Evolutionary conservation across 1,284 basidiomycete species (phyloP), one percentile per base, ranked within the genome.

Genomic region (Puccinia triticina): DNA sequence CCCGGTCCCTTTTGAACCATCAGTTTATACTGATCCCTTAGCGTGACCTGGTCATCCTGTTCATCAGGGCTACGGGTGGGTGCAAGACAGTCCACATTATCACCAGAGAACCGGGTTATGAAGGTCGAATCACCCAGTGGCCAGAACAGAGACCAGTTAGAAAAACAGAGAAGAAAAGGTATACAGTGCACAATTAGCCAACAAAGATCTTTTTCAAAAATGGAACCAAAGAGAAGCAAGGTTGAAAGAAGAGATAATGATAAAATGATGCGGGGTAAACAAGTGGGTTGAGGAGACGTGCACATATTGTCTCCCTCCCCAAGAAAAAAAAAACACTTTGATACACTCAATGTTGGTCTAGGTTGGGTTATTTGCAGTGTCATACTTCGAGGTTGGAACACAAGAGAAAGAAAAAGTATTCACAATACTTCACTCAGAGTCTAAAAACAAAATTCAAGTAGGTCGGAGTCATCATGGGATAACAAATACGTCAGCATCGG

Each of bases 351-450:
- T 10, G n/a, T 66, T 29, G 21, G 21, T 66, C 26, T 66, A 40
- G 2, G 34, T 34, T 32, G 3, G 29, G 16, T 61, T 5, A 10
- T 16, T 61, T 32, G 59, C 10, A 61, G 12, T 34, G 26, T 34
- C 59, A 61, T 61, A 61, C 29, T 61, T 61, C 3, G 40, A 43
- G 18, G 46, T 69, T 43, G 43, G 16, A 53, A 34, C 26, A 71
- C 18, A 48, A 66, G 40, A 66, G 64, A 12, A 66, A 40, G 23
- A 43, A 71, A 71, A 71, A 29, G 69, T 46, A 71, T 48, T 80
- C 48, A 81, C 79, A 81, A 81, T 59, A 81, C 79, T 66, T 81
- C 79, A 81, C 79, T 81, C 46, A 81, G 64, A 50, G 79, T 81
- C 79, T 81, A 66, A 50, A 29, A 18, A 61, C 57, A 16, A n/a